Evolutionary conservation across 768 basidiomycete genomes (phyloP).

Genomic region (Boletus reticuloceps): DNA sequence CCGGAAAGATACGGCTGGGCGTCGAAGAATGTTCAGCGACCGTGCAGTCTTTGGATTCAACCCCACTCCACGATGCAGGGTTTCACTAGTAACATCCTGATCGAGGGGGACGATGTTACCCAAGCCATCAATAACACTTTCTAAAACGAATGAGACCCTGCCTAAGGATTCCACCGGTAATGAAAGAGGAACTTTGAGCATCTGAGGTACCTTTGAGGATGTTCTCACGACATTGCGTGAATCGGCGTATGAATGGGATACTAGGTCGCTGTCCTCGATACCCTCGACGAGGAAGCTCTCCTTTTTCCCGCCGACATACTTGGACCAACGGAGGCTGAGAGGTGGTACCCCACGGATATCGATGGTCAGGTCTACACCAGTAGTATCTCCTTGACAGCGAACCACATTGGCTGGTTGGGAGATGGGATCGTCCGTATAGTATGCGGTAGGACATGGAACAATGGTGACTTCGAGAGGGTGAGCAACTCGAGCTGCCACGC

Average conservation of each 20-base stretch:
- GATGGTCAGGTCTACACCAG: constrained; percentile 55
- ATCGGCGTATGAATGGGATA: constrained; percentile 27
- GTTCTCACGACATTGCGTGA: constrained; percentile 21
- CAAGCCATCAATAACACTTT: constrained; percentile 78
- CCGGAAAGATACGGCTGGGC: constrained; percentile 70
- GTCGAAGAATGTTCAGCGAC: constrained; percentile 66
- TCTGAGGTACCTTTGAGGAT: constrained; percentile 42
- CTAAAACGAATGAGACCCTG: constrained; percentile 68
- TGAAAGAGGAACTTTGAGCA: constrained; percentile 65
- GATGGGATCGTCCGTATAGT: constrained; percentile 49
- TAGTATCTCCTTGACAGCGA: constrained; percentile 69
- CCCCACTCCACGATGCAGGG: constrained; percentile 21
- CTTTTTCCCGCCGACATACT: constrained; percentile 59
- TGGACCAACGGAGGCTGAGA: constrained; percentile 73
- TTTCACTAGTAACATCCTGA: constrained; percentile 27
- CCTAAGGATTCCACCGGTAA: constrained; percentile 63
- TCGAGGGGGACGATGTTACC: constrained; percentile 67
- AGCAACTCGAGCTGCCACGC: constrained; percentile 71
- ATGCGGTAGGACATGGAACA: constrained; percentile 79
- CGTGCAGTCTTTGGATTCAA: constrained; percentile 50
- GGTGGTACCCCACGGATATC: constrained; percentile 73
- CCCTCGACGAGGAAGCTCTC: constrained; percentile 83
- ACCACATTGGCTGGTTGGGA: constrained; percentile 39
- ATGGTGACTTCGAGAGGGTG: constrained; percentile 63
- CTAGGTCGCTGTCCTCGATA: constrained; percentile 59